Base-by-base conservation (phyloP, 192 early-diverging fungal species). In the Umbelopsis sp. region DNA sequence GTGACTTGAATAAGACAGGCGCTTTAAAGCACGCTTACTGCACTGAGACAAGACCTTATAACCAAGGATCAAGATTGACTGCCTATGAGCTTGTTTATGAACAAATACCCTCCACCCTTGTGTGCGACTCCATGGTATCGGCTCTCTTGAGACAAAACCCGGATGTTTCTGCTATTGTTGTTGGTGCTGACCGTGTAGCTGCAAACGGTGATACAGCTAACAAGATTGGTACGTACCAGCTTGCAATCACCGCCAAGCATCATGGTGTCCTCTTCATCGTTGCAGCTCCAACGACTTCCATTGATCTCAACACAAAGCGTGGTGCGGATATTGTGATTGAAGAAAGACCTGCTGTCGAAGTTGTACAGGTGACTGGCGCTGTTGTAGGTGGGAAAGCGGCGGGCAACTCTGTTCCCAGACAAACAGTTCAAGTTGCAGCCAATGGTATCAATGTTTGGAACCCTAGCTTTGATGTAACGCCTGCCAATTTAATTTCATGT, bases 141-240 rank as follows among this genome's bases (percentile, higher is more conserved):
- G 92, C 94, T 4, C 81, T 98, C 36, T 72, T 99, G 26, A 68
- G 76, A 0, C 68, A 78, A 49, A 83, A 93, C 47, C 75, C 77
- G 0, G 56, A 81, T 38, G 88, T 97, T 25, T 77, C 85, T 2
- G 98, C 96, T 34, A 91, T 99, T 43, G 85, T 99, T 36, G 97
- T 99, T 2, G 97, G 97, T 41, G 97, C 97, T 0, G 97, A 99
- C 70, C 90, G 97, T 62, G 95, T 99, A 2, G 94, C 96, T 8
- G 88, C 89, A 10, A 99, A 98, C 76, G 97, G 97, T 49, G 97
- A 99, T 72, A 98, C 97, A 0, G 96, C 97, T 32, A 98, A 98
- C 83, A 99, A 98, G 79, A 98, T 99, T 69, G 97, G 97, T 16
- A 99, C 97, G 7, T 99, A 98, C 70, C 97, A 99, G 75, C 80